A percentile compares a stretch with the other conserved stretches of the same genome.
Evolutionary conservation across 257 asterid genomes (phyloP).

Genomic region (Ehretia macrophylla): DNA sequence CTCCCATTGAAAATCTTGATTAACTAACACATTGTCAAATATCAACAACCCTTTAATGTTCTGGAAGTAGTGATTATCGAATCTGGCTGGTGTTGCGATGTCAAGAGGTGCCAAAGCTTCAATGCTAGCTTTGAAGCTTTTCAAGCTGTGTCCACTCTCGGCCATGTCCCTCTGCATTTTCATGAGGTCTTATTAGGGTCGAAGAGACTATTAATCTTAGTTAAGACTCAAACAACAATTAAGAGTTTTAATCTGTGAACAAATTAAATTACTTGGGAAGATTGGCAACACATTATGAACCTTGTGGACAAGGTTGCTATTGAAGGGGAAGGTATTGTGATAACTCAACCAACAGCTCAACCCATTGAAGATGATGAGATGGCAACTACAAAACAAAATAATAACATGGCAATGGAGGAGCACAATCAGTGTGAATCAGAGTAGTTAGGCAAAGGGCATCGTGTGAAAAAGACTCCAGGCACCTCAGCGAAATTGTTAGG

Average conservation of each 20-base stretch:
- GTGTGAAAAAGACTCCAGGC: too few species aligned
- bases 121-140: conserved; percentile 94
- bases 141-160: conserved; percentile 99
- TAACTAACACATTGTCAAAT: conserved; percentile 48
- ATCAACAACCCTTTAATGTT: conserved; percentile 43
- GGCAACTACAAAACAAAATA: too few species aligned
- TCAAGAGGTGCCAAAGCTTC: conserved; percentile 48
- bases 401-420: too few species aligned
- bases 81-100: conserved; percentile 27
- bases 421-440: too few species aligned
- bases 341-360: too few species aligned
- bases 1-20: conserved; percentile 19
- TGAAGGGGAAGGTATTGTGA: too few species aligned
- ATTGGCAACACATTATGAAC: too few species aligned
- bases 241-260: not conserved
- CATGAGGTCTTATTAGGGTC: conserved; percentile 1
- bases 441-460: too few species aligned
- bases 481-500: too few species aligned
- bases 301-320: conserved; percentile 85
- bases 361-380: too few species aligned
- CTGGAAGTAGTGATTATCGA: conserved; percentile 52
- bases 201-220: too few species aligned
- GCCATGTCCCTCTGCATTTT: conserved; percentile 94
- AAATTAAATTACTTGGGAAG: conserved; percentile 33
- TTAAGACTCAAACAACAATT: too few species aligned